phyloP scores from a whole-genome alignment of 306 rosid genomes.

The Chamaecrista fasciculata region DNA sequence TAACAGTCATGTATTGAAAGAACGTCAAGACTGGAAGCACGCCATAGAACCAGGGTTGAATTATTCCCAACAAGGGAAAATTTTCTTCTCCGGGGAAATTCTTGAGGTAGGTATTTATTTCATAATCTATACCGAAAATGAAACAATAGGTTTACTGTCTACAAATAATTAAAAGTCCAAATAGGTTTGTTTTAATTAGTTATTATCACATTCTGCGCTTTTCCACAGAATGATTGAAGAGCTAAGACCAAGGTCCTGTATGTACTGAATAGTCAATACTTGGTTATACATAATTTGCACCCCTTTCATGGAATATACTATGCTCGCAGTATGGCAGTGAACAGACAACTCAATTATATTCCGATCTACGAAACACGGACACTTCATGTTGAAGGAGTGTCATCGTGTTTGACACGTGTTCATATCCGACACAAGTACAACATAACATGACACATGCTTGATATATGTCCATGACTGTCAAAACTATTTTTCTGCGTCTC shows the following conservation, averaged over 20 bases:
- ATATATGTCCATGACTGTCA: too few species aligned
- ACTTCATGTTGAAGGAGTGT: too few species aligned
- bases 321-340: not conserved
- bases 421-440: too few species aligned
- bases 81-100: slow-evolving; percentile 4
- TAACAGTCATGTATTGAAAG: not conserved
- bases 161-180: not conserved
- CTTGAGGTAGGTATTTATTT: not conserved
- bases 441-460: too few species aligned
- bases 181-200: not conserved
- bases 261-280: not conserved
- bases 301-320: not conserved
- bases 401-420: too few species aligned
- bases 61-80: slow-evolving; percentile 24
- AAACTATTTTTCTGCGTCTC: too few species aligned
- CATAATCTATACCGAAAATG: slow-evolving; percentile 18
- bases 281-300: not conserved
- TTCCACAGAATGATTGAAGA: slow-evolving; percentile 10
- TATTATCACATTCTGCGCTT: slow-evolving; percentile 10
- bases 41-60: slow-evolving; percentile 4
- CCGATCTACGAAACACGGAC: too few species aligned
- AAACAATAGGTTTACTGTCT: slow-evolving; percentile 15
- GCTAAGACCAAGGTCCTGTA: not conserved
- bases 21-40: not conserved
- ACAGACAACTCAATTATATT: not conserved